A percentile compares a stretch with the other conserved stretches of the same genome.
Conservation (phyloP, 2,329 filamentous ascomycete genomes). For the Aspergillus udagawae region DNA sequence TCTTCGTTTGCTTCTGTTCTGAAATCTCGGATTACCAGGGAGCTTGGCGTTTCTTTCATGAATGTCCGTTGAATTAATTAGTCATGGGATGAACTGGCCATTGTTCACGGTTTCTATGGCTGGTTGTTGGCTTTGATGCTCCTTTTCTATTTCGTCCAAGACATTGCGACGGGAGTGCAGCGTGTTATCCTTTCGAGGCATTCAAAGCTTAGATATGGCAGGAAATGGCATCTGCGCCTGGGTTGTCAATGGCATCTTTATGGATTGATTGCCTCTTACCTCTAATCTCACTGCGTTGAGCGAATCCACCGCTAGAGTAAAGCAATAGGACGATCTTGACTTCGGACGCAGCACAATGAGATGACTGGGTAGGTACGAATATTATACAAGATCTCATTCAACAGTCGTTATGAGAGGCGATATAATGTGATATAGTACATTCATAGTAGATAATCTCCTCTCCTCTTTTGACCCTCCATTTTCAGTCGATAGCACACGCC, state of each 20-base stretch:
- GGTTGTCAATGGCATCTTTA: not conserved
- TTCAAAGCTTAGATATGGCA: slow-evolving; percentile 5
- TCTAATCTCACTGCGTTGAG: not conserved
- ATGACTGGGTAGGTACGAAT: not conserved
- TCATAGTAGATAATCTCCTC: slow-evolving; percentile 20
- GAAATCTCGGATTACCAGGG: slow-evolving; percentile 9
- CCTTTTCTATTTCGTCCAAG: slow-evolving; percentile 3
- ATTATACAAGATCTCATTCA: not conserved
- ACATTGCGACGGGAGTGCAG: slow-evolving; percentile 8
- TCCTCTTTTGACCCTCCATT: not conserved
- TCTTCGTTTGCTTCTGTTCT: slow-evolving; percentile 9
- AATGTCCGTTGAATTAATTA: slow-evolving; percentile 11
- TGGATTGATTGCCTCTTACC: not conserved
- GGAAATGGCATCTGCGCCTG: not conserved
- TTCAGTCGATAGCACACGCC: not conserved
- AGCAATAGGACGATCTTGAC: not conserved
- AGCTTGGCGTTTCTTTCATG: slow-evolving; percentile 15
- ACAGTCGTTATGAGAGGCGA: not conserved
- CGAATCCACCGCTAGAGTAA: not conserved
- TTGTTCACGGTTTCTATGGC: slow-evolving; percentile 4
- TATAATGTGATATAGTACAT: slow-evolving; percentile 21
- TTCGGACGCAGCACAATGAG: not conserved
- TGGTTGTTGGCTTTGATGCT: slow-evolving; percentile 6
- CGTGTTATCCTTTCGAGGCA: slow-evolving; percentile 2
- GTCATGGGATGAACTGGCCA: not conserved